Evolutionary conservation across 179 eudicot species (phyloP), one percentile per base, ranked within the genome.

Genomic region (Corrigiola litoralis): DNA sequence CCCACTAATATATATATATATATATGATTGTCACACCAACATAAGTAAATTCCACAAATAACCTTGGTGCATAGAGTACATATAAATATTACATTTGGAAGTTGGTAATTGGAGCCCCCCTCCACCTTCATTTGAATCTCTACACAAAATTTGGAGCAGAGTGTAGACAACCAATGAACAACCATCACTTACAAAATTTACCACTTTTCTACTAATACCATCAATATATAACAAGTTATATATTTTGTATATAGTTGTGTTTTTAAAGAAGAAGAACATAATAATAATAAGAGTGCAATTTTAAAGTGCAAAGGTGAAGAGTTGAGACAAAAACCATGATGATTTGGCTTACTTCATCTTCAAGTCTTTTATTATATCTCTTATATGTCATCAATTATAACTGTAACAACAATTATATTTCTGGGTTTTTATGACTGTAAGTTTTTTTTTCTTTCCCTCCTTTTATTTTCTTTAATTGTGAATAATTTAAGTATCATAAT

Each of bases 401-500:
- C 11, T 5, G 6, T 2, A 44, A 13, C 31, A 46, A 33, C 56
- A 56, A 45, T 20, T 1, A 17, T 63, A 41, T 18, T 38, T 61
- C 42, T 54, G 28, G 14, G 58, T 70, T 65, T 70, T 42, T 66
- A 61, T 66, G 68, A 70, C 72, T 65, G 79, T 75, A 47, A 70
- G 71, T 53, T 53, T 28, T 12, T 53, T 59, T 52, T 10, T 42
- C 6, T 24, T 23, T 1, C 4, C 54, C n/a, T 41, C 23, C 12
- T 36, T 49, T 24, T 7, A 2, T 33, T 29, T 48, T 1, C 21
- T 21, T 23, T 5, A 27, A 7, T 28, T 32, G 25, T 40, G 4
- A 34, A 17, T 46, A n/a, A n/a, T 65, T n/a, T 36, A 33, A 34
- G 27, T 12, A 6, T 40, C 25, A 23, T 38, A 4, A 12, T 28